Base-by-base conservation (phyloP, 78 protist genomes). In the Dictyostelium firmibasis region DNA sequence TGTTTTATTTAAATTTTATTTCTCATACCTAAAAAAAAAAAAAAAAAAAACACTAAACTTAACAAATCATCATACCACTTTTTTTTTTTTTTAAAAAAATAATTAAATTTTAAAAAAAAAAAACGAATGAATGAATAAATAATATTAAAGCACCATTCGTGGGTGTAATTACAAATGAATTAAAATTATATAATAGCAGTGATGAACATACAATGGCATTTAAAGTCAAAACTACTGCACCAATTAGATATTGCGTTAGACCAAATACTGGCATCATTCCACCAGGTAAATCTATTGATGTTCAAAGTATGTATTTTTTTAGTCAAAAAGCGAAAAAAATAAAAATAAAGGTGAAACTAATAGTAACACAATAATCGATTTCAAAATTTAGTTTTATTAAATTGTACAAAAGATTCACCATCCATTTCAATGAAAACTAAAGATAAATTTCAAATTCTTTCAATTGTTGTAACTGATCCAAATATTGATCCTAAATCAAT, bases 171-270 rank as follows among this genome's bases (percentile, higher is more conserved):
- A 35, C 87, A n/a, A 81, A 81, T 70, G 53, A 81, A 81, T 33
- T 89, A 23, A 89, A 64, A 69, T 43, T 92, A 44, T 33, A 69
- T 9, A 92, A 92, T 78, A 43, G 20, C 20, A 92, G 91, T 67
- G 83, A 85, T 13, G 91, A 95, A 33, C 76, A 84, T 50, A 83
- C 76, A 72, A 78, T 78, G 23, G 94, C 93, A 23, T 96, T 85
- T 67, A 96, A 96, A 47, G 97, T 96, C 3, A 96, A 96, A 62
- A 96, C 97, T 3, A 96, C 97, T 5, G 94, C 94, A 31, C 97
- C 97, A 35, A 76, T 85, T 83, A 81, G 86, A 78, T 96, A 96
- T 89, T 96, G 96, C 13, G 97, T 96, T 2, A 85, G 96, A 38
- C 97, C 97, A 81, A 96, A 96, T 50, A 88, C 87, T 27, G 97